Base-by-base conservation (phyloP, 2,329 filamentous ascomycete species). In the Neurospora crassa region DNA sequence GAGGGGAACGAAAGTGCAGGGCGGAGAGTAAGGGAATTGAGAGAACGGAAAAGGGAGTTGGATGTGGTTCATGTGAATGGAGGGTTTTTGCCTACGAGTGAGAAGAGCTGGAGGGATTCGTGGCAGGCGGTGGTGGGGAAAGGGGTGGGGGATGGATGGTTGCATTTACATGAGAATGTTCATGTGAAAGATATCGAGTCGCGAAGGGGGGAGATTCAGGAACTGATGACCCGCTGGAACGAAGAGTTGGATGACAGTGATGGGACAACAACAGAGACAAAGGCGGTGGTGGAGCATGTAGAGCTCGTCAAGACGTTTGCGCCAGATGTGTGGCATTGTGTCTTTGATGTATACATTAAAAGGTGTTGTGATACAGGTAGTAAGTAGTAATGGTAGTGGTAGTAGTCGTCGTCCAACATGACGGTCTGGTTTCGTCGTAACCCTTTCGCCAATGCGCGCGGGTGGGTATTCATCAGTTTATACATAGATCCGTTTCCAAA, bases 281-380 rank as follows among this genome's bases (percentile, higher is more conserved):
- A 34, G 72, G 68, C 14, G 14, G 67, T 29, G 34, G 83, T 86
- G 43, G 84, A 86, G 74, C 86, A 90, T 79, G 85, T 89, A 47
- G 88, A 91, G 80, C 81, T 84, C 74, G 89, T 91, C 77, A 91
- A 92, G 83, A 91, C 89, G 69, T 91, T 88, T 83, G 89, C 89
- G 75, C 90, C 89, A 40, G 88, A 85, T 0, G 88, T 91, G 8
- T 90, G 88, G 88, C 89, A 92, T 80, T 89, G 88, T 75, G 90
- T 91, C 71, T 91, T 90, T 80, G 89, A 92, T 79, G 82, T 91
- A 24, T 83, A 82, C 78, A 81, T 86, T 80, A 82, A 75, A 78
- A 78, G 72, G 71, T 73, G 40, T 47, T 68, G 67, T 69, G 47
- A 24, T 67, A 37, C 43, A 41, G 67, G 42, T 68, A 40, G 20